Evolutionary conservation across 73 alveolate genomes (phyloP).

Genomic region (Effrenium voratum): DNA sequence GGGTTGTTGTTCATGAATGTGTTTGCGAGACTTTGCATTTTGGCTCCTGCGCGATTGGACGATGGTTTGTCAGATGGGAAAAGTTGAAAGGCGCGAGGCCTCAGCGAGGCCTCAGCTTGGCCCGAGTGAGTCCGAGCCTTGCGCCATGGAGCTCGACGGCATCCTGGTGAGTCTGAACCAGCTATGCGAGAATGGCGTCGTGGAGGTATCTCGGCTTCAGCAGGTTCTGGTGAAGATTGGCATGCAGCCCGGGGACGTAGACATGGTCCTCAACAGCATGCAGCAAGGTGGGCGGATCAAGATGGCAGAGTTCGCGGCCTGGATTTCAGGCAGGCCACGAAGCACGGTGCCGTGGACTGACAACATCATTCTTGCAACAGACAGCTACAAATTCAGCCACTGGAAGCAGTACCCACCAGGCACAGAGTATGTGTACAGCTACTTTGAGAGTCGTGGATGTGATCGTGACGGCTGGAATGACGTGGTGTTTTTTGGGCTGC

Average conservation of each 20-base stretch:
- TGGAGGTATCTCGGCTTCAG: slow-evolving; percentile 2
- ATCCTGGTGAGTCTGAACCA: not conserved
- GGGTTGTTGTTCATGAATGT: too few relatives aligned
- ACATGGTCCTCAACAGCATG: not conserved
- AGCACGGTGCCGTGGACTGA: not conserved
- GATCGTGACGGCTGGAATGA: slow-evolving; percentile 67
- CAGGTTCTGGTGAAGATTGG: slow-evolving; percentile 36
- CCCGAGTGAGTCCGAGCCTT: too few relatives aligned
- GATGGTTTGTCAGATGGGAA: too few relatives aligned
- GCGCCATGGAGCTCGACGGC: too few relatives aligned
- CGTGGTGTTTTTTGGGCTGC: slow-evolving; percentile 76
- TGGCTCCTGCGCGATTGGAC: too few relatives aligned
- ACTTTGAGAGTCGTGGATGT: slow-evolving; percentile 73
- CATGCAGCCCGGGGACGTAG: not conserved
- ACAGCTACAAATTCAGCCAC: slow-evolving; percentile 59
- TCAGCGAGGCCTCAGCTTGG: too few relatives aligned
- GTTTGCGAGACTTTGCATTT: too few relatives aligned
- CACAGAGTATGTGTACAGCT: slow-evolving; percentile 77
- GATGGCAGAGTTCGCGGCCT: slow-evolving; percentile 22
- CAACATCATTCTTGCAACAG: slow-evolving; percentile 94
- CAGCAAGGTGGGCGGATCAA: not conserved
- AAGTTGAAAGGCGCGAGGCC: too few relatives aligned
- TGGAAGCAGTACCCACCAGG: slow-evolving; percentile 89
- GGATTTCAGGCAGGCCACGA: not conserved
- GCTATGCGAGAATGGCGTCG: slow-evolving; percentile 30